These are phyloP conservation scores for Geranium incanum DNA, from an alignment of 441 rosid species.

Conservation along the genomic window DNA sequence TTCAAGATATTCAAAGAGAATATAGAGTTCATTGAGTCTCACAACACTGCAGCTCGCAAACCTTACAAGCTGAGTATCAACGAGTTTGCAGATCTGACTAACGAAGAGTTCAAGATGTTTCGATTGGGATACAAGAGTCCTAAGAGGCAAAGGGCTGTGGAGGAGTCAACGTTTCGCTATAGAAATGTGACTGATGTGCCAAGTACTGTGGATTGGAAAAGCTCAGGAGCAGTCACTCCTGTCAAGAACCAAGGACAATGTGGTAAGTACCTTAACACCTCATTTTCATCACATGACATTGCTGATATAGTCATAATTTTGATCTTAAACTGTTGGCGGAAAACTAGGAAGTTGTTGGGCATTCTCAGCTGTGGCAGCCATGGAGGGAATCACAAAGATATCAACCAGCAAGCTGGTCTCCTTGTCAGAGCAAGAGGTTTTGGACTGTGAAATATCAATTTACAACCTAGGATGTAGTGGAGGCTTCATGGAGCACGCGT, in stretches of 20 bases:
- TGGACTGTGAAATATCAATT: constrained; percentile 22
- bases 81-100: constrained; percentile 11
- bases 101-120: constrained; percentile 14
- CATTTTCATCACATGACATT: background rate
- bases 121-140: constrained; percentile 14
- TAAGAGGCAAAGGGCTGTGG: background rate
- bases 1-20: background rate
- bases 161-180: background rate
- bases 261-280: constrained; percentile 2
- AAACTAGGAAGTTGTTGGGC: constrained; percentile 41
- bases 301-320: too few species aligned
- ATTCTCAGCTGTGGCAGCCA: constrained; percentile 36
- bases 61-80: constrained; percentile 1
- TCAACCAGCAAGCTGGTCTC: constrained; percentile 20
- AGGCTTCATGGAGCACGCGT: constrained; percentile 25
- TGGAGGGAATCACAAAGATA: constrained; percentile 27
- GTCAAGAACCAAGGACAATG: constrained; percentile 28
- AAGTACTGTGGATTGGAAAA: constrained; percentile 21
- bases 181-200: constrained; percentile 14
- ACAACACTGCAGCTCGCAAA: background rate
- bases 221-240: constrained; percentile 17
- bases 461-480: constrained; percentile 22
- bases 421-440: constrained; percentile 31
- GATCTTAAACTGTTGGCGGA: background rate
- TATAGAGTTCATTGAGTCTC: background rate